These are phyloP conservation scores for Aspergillus latus DNA, from an alignment of 2,329 filamentous ascomycete species.

Conservation along the genomic window DNA sequence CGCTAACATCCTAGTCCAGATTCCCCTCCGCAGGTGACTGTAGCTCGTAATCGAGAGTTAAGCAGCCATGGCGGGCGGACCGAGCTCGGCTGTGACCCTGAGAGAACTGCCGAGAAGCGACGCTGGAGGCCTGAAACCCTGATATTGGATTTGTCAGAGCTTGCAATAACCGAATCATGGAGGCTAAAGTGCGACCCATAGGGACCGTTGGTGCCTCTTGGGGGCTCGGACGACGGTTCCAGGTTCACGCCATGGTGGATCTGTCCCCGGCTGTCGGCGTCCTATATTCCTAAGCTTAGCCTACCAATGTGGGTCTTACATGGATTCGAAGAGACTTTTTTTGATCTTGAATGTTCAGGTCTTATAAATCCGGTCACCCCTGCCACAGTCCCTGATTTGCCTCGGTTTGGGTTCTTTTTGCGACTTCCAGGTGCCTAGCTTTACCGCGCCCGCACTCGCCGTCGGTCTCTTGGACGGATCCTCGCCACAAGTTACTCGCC, in stretches of 20 bases:
- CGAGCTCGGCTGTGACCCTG: background rate
- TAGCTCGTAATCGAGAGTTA: background rate
- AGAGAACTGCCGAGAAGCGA: background rate
- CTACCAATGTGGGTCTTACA: constrained; percentile 4
- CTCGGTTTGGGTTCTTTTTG: background rate
- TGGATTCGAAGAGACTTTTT: background rate
- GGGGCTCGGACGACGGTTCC: background rate
- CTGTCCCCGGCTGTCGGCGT: background rate
- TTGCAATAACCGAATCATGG: background rate
- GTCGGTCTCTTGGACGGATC: background rate
- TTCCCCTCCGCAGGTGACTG: constrained; percentile 4
- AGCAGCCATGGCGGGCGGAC: background rate
- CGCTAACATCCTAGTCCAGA: background rate
- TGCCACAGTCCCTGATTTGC: background rate
- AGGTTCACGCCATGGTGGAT: constrained; percentile 1
- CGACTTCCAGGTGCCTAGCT: background rate
- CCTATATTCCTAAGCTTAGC: constrained; percentile 19
- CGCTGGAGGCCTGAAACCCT: background rate
- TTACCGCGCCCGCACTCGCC: background rate
- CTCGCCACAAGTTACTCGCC: background rate
- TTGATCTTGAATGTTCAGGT: background rate
- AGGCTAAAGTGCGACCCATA: background rate
- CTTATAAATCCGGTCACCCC: constrained; percentile 7
- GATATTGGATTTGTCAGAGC: background rate
- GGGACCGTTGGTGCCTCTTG: background rate